Evolutionary conservation across 371 early-diverging fungal genomes (phyloP).

Genomic region (Synchytrium microbalum): DNA sequence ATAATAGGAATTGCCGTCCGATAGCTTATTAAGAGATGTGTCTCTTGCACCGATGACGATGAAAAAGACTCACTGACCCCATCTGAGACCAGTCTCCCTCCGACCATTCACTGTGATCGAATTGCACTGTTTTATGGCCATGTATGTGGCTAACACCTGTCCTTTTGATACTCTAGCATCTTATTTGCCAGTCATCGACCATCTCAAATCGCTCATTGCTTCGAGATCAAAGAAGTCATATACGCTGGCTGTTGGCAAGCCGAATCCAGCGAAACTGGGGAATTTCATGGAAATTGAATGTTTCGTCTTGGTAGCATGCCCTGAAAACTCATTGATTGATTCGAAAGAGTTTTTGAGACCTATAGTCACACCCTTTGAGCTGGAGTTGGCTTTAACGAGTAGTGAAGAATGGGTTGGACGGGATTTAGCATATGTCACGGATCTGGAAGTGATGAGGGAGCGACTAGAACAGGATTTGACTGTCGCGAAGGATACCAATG

Average conservation of each 20-base stretch:
- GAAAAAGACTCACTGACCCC: slow-evolving; percentile 13
- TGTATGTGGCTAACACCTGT: not conserved
- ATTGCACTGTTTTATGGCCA: not conserved
- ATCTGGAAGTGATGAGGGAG: slow-evolving; percentile 22
- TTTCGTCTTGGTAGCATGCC: slow-evolving; percentile 88
- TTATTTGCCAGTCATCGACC: slow-evolving; percentile 70
- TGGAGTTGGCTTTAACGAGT: slow-evolving; percentile 64
- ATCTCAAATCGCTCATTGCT: slow-evolving; percentile 67
- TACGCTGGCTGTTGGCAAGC: slow-evolving; percentile 88
- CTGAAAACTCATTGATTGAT: slow-evolving; percentile 88
- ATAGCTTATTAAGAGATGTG: slow-evolving; percentile 1
- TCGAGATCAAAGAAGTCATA: slow-evolving; percentile 75
- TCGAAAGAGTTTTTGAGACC: slow-evolving; percentile 85
- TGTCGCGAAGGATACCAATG: slow-evolving; percentile 12
- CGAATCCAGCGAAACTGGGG: slow-evolving; percentile 90
- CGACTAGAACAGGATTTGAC: slow-evolving; percentile 19
- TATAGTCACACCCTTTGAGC: slow-evolving; percentile 87
- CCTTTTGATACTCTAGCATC: slow-evolving; percentile 48
- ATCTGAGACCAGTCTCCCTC: slow-evolving; percentile 1
- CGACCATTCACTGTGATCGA: slow-evolving; percentile 5
- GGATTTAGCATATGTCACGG: slow-evolving; percentile 67
- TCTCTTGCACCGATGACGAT: slow-evolving; percentile 15
- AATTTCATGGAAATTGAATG: slow-evolving; percentile 91
- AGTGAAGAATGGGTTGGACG: slow-evolving; percentile 56
- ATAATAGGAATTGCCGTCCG: slow-evolving; percentile 31